phyloP scores from a whole-genome alignment of 208 protist genomes.

The Crithidia bombi region DNA sequence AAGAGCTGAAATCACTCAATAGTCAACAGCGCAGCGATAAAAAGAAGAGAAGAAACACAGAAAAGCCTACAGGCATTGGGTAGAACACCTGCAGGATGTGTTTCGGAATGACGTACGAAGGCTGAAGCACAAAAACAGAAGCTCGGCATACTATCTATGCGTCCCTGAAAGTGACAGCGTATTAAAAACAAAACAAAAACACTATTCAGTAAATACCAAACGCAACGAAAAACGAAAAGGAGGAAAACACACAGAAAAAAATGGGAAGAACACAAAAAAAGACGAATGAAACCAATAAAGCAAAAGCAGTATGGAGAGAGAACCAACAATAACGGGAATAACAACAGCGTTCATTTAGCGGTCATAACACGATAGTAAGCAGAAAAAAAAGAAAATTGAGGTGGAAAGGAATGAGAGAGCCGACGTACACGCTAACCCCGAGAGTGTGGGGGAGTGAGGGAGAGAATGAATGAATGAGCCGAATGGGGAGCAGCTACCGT shows the following conservation, averaged over 20 bases:
- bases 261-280: neutral
- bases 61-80: neutral
- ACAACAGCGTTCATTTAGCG: too few species aligned
- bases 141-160: too few species aligned
- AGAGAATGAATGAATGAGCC: too few species aligned
- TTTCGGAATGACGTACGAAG: too few species aligned
- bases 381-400: slow-evolving; percentile 8
- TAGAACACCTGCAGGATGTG: neutral
- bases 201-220: neutral
- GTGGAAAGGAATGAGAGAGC: slow-evolving; percentile 11
- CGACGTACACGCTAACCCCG: too few species aligned
- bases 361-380: too few species aligned
- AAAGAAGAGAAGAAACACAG: too few species aligned
- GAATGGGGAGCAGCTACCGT: neutral
- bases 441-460: neutral
- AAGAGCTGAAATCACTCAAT: too few species aligned
- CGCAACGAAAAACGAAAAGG: neutral
- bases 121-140: neutral
- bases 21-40: too few species aligned
- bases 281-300: neutral
- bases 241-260: neutral
- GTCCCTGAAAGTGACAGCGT: too few species aligned
- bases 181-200: slow-evolving; percentile 8
- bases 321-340: too few species aligned
- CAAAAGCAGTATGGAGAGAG: neutral